phyloP scores from a whole-genome alignment of 306 rosid genomes.

The Lathyrus sativus region DNA sequence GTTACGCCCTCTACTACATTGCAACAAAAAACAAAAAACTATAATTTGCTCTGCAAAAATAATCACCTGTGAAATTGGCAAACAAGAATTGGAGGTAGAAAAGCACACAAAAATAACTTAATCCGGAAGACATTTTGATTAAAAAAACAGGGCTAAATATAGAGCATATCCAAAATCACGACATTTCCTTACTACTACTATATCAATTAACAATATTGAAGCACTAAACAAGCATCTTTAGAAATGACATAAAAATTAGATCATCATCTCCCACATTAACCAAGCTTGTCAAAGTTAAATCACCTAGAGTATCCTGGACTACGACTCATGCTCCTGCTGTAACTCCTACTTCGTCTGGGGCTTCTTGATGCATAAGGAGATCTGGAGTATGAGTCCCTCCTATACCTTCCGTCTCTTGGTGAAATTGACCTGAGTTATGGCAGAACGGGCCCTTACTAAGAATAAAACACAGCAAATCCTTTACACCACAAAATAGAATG shows the following conservation, averaged over 20 bases:
- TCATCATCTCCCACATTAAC: conserved; percentile 15
- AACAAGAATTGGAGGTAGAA: neutral
- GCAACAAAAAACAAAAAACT: neutral
- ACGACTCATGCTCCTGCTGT: conserved; percentile 51
- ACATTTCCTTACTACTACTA: conserved; percentile 22
- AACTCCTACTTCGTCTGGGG: conserved; percentile 48
- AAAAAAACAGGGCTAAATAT: neutral
- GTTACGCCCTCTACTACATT: neutral
- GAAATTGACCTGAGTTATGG: conserved; percentile 63
- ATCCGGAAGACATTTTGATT: neutral
- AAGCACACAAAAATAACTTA: neutral
- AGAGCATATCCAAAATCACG: neutral
- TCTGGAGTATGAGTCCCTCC: conserved; percentile 57
- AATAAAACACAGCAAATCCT: neutral
- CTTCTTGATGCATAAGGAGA: conserved; percentile 63
- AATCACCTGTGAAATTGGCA: neutral
- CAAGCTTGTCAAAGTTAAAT: conserved; percentile 26
- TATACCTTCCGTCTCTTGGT: conserved; percentile 51
- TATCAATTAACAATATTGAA: conserved; percentile 2
- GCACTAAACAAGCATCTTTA: neutral
- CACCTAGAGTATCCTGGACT: conserved; percentile 59
- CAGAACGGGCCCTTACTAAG: neutral
- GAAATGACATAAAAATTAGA: conserved; percentile 6
- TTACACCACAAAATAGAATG: neutral
- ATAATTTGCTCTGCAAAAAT: neutral